Base-by-base conservation (phyloP, 345 rosid genomes). In the Salix viminalis region DNA sequence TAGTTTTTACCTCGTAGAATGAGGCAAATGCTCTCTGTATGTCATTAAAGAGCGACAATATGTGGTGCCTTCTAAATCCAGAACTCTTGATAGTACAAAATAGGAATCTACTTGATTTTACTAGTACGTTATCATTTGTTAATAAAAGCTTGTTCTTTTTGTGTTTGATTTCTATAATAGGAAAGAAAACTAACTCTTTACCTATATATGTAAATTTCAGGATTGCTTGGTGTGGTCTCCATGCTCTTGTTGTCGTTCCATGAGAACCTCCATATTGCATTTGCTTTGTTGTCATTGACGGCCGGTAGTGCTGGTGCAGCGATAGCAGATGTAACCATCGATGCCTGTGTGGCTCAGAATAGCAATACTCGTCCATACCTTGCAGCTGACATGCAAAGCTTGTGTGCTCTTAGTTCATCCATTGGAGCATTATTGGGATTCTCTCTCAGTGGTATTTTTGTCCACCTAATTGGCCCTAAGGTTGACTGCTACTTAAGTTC, bases 361-460 rank as follows among this genome's bases (percentile, higher is more conserved):
- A 96, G 97, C 37, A 96, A 87, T 21, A 81, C 70, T 42, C 93
- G 84, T 50, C 98, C 91, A 80, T 77, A 89, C 62, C 91, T 94
- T 73, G 97, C 97, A 0, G 85, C 97, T 42, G 98, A 96, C 76
- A 87, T 96, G 98, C 97, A 94, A 86, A 96, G 99, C 77, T 80
- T 96, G 75, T 96, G 99, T 67, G 87, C 89, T 34, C 84, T 89
- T 58, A 85, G 90, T 79, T 86, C 97, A 4, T 88, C 99, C 1
- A 84, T 89, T 67, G 99, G 99, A 73, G 89, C 91, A 19, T 87
- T 96, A 18, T 41, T 96, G 32, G 99, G 98, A 67, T 96, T 75
- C 79, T 84, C 87, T 65, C 77, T 91, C 77, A 96, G 97, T 74
- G 99, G 99, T 14, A 76, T 96, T 77, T 85, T 96, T 75, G 90